These are phyloP conservation scores for Rutstroemia sp. DNA, from an alignment of 2,329 filamentous ascomycete species.

Conservation along the genomic window DNA sequence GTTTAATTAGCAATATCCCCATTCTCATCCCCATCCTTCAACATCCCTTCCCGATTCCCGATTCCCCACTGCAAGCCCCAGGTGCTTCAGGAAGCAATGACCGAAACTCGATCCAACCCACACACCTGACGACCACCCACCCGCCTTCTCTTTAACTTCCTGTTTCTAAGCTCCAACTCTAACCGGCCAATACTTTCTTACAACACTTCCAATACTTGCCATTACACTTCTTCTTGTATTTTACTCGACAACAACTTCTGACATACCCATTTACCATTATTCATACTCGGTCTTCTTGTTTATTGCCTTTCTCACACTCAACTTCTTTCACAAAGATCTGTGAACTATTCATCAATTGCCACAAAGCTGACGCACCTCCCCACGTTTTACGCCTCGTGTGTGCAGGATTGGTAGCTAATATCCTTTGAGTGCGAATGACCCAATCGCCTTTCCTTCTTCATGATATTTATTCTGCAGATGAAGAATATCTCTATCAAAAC, in stretches of 20 bases:
- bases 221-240: background rate
- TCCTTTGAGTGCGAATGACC: background rate
- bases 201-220: background rate
- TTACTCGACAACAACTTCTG: background rate
- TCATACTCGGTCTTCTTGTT: background rate
- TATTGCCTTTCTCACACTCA: constrained; percentile 2
- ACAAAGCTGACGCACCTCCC: background rate
- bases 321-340: background rate
- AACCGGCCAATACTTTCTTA: background rate
- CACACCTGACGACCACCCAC: background rate
- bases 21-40: background rate
- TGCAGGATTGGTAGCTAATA: constrained; percentile 4
- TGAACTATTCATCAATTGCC: background rate
- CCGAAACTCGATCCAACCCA: background rate
- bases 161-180: background rate
- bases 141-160: background rate
- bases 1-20: no score
- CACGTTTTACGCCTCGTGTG: constrained; percentile 7
- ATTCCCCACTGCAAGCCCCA: background rate
- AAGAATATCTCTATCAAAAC: background rate
- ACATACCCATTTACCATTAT: background rate
- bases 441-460: background rate
- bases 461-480: constrained; percentile 1
- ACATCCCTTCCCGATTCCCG: background rate
- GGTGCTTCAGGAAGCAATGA: background rate